Percentiles rank a stretch among this genome's conserved stretches.
These are phyloP conservation scores for Solanum hybrid DNA, from an alignment of 305 asterid genomes.

Conservation along the genomic window DNA sequence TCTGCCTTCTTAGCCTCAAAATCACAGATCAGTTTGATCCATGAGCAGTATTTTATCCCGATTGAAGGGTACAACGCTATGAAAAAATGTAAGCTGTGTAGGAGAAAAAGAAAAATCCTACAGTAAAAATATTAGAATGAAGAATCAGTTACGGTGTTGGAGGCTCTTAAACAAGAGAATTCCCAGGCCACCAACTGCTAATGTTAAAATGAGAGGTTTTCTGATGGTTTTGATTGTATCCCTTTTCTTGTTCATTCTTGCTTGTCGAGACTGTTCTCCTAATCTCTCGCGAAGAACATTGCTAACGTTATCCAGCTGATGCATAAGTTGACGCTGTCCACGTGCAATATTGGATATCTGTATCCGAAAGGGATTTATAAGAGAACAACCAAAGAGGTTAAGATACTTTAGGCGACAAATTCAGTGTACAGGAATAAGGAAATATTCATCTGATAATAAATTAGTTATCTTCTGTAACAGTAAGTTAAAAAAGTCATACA, in stretches of 20 bases:
- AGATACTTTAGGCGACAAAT: background rate
- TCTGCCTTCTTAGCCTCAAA: background rate
- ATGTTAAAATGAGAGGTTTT: conserved; percentile 12
- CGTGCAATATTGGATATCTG: conserved; percentile 67
- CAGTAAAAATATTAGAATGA: background rate
- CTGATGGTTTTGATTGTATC: conserved; percentile 4
- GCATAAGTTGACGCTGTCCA: conserved; percentile 78
- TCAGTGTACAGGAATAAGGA: background rate
- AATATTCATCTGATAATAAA: background rate
- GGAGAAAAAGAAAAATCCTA: background rate
- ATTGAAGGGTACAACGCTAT: background rate
- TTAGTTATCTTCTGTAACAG: background rate
- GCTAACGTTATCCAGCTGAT: conserved; percentile 38
- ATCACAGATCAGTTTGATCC: background rate
- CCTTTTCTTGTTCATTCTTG: conserved; percentile 4
- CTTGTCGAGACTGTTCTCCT: conserved; percentile 13
- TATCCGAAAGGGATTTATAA: background rate
- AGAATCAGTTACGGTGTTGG: conserved; percentile 12
- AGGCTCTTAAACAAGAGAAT: conserved; percentile 19
- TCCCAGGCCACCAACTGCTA: conserved; percentile 25
- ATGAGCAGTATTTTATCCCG: conserved; percentile 5
- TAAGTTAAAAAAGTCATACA: background rate
- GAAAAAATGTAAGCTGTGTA: background rate
- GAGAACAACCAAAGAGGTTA: background rate
- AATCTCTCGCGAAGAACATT: conserved; percentile 20